Base-by-base conservation (phyloP, 768 basidiomycete species). In the Termitomyces sp. region DNA sequence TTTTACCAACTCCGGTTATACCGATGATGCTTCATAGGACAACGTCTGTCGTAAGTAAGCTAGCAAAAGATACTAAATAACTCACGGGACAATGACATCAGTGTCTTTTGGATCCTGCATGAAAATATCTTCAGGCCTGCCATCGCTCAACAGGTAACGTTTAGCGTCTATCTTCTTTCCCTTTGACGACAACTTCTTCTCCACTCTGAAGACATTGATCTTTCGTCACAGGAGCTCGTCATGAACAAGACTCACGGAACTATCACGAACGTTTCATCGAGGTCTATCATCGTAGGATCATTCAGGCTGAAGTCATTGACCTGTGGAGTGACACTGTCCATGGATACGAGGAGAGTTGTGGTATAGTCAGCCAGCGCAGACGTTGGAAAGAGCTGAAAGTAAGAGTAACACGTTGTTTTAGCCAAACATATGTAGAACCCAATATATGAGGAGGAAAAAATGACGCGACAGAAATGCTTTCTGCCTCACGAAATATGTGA, bases 1-100 rank as follows among this genome's bases (percentile, higher is more conserved):
- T 62, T 60, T 62, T 65, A 9, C 61, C 62, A 22, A 56, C 62
- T 18, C 64, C 61, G 8, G 59, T 62, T 45, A 62, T 60, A 13
- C 64, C 63, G 18, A 64, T 62, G 39, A 65, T 42, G 18, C 64
- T 65, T 47, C 9, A 31, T 18, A 15, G 52, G 36, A n/a, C 9
- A 15, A 26, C 33, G 34, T 22, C 24, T 5, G 12, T 39, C 18
- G 13, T 29, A 6, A 31, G 4, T 16, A 15, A 31, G 20, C 15
- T n/a, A 22, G 24, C 18, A 9, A 41, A 29, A 22, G 3, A 28
- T 12, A 47, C 33, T 15, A 3, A 16, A 37, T 15, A 58, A 58
- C 60, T 53, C 31, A 64, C 60, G 63, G 60, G 20, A 64, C 60
- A 18, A 62, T 60, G 3, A 55, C 52, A 28, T 64, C 63, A 4